Evolutionary conservation across 2,329 filamentous ascomycete species (phyloP).

Genomic region (Venturiaceae sp.): DNA sequence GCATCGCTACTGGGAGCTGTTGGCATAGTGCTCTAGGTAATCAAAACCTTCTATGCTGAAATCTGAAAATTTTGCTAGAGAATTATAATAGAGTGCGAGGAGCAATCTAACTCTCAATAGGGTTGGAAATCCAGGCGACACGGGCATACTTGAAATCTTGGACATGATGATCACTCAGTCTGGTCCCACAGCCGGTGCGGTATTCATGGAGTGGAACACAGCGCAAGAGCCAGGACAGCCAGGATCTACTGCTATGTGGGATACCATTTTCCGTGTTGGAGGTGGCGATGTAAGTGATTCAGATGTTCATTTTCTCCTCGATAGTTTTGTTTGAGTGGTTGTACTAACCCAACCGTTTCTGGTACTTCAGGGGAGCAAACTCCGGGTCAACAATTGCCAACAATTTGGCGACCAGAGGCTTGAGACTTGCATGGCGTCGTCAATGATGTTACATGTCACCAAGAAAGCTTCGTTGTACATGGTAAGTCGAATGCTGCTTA

Average conservation of each 20-base stretch:
- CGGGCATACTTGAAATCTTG: slow-evolving; percentile 25
- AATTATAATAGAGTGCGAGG: too few relatives aligned
- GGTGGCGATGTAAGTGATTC: slow-evolving; percentile 18
- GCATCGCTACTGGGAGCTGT: too few relatives aligned
- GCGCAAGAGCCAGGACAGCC: slow-evolving; percentile 16
- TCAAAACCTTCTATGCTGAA: too few relatives aligned
- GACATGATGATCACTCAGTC: slow-evolving; percentile 25
- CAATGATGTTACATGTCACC: neutral
- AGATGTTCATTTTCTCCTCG: too few relatives aligned
- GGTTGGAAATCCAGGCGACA: slow-evolving; percentile 15
- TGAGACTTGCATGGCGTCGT: neutral
- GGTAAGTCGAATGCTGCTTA: too few relatives aligned
- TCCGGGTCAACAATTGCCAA: neutral
- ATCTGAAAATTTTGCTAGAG: too few relatives aligned
- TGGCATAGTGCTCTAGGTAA: too few relatives aligned
- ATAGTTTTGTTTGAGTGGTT: too few relatives aligned
- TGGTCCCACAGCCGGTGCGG: slow-evolving; percentile 24
- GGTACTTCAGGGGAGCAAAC: neutral
- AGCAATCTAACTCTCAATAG: too few relatives aligned
- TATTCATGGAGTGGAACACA: slow-evolving; percentile 29
- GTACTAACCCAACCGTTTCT: too few relatives aligned
- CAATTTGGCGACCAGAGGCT: neutral
- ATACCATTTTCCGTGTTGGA: slow-evolving; percentile 28
- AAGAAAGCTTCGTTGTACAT: neutral
- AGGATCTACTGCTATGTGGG: slow-evolving; percentile 20